phyloP scores from a whole-genome alignment of 2,329 filamentous ascomycete species.

The Ampelomyces quisqualis region DNA sequence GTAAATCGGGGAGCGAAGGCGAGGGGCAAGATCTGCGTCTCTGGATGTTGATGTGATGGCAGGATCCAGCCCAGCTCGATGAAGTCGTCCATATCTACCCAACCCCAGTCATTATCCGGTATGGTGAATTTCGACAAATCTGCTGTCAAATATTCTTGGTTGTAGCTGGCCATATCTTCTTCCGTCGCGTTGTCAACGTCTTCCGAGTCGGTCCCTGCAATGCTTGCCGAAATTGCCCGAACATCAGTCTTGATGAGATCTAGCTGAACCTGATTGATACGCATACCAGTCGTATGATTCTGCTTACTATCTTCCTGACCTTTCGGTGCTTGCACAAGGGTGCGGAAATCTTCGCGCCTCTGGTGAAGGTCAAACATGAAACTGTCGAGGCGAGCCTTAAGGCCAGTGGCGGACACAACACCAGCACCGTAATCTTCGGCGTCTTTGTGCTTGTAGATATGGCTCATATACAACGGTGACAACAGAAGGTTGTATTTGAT shows the following conservation, averaged over 20 bases:
- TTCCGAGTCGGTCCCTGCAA: slow-evolving; percentile 75
- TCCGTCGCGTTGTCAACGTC: slow-evolving; percentile 70
- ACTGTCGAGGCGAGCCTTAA: slow-evolving; percentile 93
- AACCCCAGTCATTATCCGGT: slow-evolving; percentile 89
- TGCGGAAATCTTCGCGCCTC: slow-evolving; percentile 86
- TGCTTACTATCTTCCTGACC: slow-evolving; percentile 63
- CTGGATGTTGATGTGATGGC: slow-evolving; percentile 83
- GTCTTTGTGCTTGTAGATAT: slow-evolving; percentile 99
- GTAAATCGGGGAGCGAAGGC: slow-evolving; percentile 93
- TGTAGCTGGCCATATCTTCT: slow-evolving; percentile 58
- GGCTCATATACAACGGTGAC: slow-evolving; percentile 89
- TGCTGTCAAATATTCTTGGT: slow-evolving; percentile 51
- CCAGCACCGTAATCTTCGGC: slow-evolving; percentile 78
- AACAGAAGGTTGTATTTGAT: slow-evolving; percentile 96
- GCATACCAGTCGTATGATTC: slow-evolving; percentile 85
- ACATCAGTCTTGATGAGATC: slow-evolving; percentile 91
- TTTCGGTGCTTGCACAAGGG: slow-evolving; percentile 67
- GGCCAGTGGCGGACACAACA: slow-evolving; percentile 85
- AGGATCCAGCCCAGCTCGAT: slow-evolving; percentile 97
- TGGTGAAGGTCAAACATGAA: slow-evolving; percentile 98
- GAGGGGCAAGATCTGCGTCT: slow-evolving; percentile 90
- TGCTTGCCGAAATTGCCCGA: slow-evolving; percentile 86
- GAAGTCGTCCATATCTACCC: slow-evolving; percentile 99
- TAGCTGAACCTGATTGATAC: slow-evolving; percentile 90
- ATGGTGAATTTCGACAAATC: slow-evolving; percentile 89